Conservation (phyloP, 148 eudicot species). For the Rhododendron griersonianum region DNA sequence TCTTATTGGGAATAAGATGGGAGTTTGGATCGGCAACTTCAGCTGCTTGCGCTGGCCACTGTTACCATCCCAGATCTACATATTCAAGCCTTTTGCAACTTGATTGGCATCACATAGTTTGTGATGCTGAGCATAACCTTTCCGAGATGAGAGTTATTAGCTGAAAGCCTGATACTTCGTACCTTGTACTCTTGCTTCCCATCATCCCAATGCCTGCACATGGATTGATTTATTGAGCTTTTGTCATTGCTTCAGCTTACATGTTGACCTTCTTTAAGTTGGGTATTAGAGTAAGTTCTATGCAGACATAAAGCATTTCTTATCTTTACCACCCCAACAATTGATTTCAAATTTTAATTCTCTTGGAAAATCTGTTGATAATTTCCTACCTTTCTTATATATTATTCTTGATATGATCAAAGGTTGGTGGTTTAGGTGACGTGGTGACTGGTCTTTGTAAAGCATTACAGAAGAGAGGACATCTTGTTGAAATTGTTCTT, state of each 20-base stretch:
- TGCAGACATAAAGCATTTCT: neutral
- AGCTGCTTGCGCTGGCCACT: neutral
- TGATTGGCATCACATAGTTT: neutral
- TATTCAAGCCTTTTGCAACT: neutral
- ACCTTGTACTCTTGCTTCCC: neutral
- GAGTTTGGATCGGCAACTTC: neutral
- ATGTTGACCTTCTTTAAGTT: neutral
- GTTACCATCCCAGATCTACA: neutral
- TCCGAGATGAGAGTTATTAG: neutral
- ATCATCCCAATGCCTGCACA: neutral
- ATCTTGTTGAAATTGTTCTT: constrained; percentile 80
- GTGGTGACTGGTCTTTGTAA: constrained; percentile 95
- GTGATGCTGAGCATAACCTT: neutral
- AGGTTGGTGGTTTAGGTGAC: constrained; percentile 99
- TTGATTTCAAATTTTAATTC: neutral
- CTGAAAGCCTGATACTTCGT: neutral
- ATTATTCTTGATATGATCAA: constrained; percentile 17
- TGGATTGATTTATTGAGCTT: neutral
- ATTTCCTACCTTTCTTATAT: neutral
- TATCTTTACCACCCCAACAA: neutral
- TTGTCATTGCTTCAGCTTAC: neutral
- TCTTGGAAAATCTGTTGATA: neutral
- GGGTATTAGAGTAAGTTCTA: neutral
- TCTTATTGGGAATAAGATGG: neutral
- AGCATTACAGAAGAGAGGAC: constrained; percentile 91